Base-by-base conservation (phyloP, 331 rosid genomes). In the Erythrophleum ivorense region DNA sequence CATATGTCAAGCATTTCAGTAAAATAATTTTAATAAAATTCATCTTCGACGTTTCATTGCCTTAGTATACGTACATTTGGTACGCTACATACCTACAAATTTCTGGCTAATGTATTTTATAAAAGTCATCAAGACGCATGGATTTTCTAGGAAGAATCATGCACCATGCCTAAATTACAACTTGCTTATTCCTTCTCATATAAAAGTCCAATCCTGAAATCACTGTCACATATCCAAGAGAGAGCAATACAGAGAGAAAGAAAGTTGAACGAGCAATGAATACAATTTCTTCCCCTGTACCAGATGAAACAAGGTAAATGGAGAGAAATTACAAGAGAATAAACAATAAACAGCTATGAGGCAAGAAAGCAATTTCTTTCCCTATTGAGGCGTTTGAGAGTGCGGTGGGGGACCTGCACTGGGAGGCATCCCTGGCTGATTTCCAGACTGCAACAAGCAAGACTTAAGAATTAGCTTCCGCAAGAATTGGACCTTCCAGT, bases 371-470 rank as follows among this genome's bases (percentile, higher is more conserved):
- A 60, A 81, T 24, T 55, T 78, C 71, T 29, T 43, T 71, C 77
- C 72, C 80, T 91, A 91, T 84, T 88, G 96, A 60, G 94, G 96
- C 41, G 86, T 64, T 81, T 94, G 96, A 49, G 80, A 69, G 54
- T 92, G 98, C 3, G 87, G 81, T 0, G 83, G 88, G 8, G 85
- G 89, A 14, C 85, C 94, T 54, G 91, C 85, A 41, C 64, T 90
- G 43, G 89, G 89, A 55, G 97, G 95, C 92, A 94, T 90, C 71
- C 89, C 90, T 31, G 98, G 64, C 55, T 91, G 98, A 72, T 87
- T 89, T 57, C 91, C 90, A 9, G 91, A 81, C 97, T 94, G 92
- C 89, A 83, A 57, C 36, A 49, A 67, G 62, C 50, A 84, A 76
- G 46, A 82, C 38, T 9, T 12, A n/a, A 71, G 14, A n/a, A 75